A percentile compares a stretch with the other conserved stretches of the same genome.
Conservation (phyloP, 257 asterid genomes). For the Penstemon newberryi region DNA sequence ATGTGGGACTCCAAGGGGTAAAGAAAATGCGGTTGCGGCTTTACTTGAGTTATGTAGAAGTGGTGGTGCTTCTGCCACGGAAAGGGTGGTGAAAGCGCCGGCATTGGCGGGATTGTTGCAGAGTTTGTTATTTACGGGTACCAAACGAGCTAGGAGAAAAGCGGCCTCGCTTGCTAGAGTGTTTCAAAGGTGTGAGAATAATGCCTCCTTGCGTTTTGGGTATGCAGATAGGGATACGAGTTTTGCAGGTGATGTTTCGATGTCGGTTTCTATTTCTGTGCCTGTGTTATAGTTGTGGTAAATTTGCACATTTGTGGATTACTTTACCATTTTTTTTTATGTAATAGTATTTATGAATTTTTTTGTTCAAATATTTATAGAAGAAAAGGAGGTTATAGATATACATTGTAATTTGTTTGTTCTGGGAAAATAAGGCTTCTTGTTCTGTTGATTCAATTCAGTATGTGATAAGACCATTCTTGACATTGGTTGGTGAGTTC, state of each 20-base stretch:
- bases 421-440: neutral
- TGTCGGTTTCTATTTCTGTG: slow-evolving; percentile 72
- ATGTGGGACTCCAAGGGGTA: slow-evolving; percentile 78
- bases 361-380: slow-evolving; percentile 42
- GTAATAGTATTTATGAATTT: slow-evolving; percentile 31
- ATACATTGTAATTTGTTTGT: slow-evolving; percentile 23
- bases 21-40: slow-evolving; percentile 90
- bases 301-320: slow-evolving; percentile 29
- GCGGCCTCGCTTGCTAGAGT: slow-evolving; percentile 92
- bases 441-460: no score
- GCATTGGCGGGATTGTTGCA: slow-evolving; percentile 70
- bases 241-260: slow-evolving; percentile 56
- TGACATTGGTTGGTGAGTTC: no score
- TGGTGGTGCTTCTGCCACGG: slow-evolving; percentile 73
- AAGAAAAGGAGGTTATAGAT: slow-evolving; percentile 34
- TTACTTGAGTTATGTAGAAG: slow-evolving; percentile 75
- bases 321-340: slow-evolving; percentile 30
- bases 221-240: slow-evolving; percentile 60
- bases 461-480: no score
- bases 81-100: slow-evolving; percentile 76
- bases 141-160: slow-evolving; percentile 87
- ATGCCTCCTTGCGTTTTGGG: slow-evolving; percentile 47
- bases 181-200: slow-evolving; percentile 67
- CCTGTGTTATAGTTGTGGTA: slow-evolving; percentile 55
- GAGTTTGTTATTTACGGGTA: slow-evolving; percentile 78